Base-by-base conservation (phyloP, 805 yeast species). In the Lipomyces starkeyi region DNA sequence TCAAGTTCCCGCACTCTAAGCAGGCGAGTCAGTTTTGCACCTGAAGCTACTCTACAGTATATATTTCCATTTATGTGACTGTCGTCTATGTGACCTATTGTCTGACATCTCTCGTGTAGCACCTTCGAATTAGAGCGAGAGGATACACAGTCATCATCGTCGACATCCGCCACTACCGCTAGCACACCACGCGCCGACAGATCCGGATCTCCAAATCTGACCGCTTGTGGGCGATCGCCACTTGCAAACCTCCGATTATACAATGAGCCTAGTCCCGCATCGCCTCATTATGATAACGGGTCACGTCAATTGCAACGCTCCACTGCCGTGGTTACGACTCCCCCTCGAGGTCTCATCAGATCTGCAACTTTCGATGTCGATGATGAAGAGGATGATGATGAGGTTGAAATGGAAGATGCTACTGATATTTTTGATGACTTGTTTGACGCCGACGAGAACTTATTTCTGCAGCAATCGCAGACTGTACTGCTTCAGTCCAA, bases 1-100 rank as follows among this genome's bases (percentile, higher is more conserved):
- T 63, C 68, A 59, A 58, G 57, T n/a, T 55, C 52, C 17, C 64
- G 35, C 13, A 64, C 55, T 14, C 71, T 77, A 47, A 77, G 78
- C 49, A 78, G 94, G 66, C 78, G 94, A 32, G 94, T 90, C 4
- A 87, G 92, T 3, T 90, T 90, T 81, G 93, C 93, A 1, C 66
- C 73, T 22, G 73, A 71, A 29, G 68, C 72, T n/a, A 70, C 73
- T 2, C 37, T 66, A 27, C 73, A 70, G 72, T 70, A 58, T 14
- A 66, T 37, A 14, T n/a, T 3, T 14, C 35, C 37, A 63, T 27
- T 29, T 3, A 14, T 53, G 8, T 40, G 2, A 32, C 35, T 20
- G 25, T 17, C 6, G 37, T 37, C n/a, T 25, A 14, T 20, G 34
- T 53, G 56, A 25, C 25, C 56, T 22, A 7, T 25, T n/a, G 27